A percentile compares a stretch with the other conserved stretches of the same genome.
phyloP scores from a whole-genome alignment of 345 rosid species.

The Carallia pectinifolia region DNA sequence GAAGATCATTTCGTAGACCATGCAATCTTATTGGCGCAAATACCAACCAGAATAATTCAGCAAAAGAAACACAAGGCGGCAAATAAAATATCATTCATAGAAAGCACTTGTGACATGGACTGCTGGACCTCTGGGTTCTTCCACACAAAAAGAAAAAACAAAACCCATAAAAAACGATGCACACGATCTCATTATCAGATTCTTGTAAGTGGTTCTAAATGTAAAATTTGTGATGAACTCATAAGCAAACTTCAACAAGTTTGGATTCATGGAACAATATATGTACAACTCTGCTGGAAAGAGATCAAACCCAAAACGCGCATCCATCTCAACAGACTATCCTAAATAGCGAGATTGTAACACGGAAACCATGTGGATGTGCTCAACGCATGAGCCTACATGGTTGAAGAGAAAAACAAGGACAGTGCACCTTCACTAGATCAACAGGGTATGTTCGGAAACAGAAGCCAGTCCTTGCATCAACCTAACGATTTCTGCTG shows the following conservation, averaged over 20 bases:
- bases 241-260: background rate
- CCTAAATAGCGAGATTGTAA: background rate
- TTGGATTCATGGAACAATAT: constrained; percentile 3
- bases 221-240: too few relatives aligned
- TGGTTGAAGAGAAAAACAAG: background rate
- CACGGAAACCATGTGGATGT: background rate
- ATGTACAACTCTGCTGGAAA: constrained; percentile 16
- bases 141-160: too few relatives aligned
- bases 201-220: too few relatives aligned
- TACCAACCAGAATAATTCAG: too few relatives aligned
- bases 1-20: too few relatives aligned
- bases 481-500: constrained; percentile 68
- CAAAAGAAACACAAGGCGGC: too few relatives aligned
- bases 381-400: background rate
- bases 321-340: background rate
- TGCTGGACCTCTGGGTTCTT: too few relatives aligned
- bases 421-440: background rate
- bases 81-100: too few relatives aligned
- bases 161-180: too few relatives aligned
- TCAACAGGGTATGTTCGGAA: constrained; percentile 24
- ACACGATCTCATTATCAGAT: too few relatives aligned
- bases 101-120: too few relatives aligned
- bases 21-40: too few relatives aligned
- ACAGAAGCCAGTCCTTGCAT: constrained; percentile 85
- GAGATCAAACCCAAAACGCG: background rate